Conservation (phyloP, 2,329 filamentous ascomycete species). For the Hymenoscyphus salicellus region DNA sequence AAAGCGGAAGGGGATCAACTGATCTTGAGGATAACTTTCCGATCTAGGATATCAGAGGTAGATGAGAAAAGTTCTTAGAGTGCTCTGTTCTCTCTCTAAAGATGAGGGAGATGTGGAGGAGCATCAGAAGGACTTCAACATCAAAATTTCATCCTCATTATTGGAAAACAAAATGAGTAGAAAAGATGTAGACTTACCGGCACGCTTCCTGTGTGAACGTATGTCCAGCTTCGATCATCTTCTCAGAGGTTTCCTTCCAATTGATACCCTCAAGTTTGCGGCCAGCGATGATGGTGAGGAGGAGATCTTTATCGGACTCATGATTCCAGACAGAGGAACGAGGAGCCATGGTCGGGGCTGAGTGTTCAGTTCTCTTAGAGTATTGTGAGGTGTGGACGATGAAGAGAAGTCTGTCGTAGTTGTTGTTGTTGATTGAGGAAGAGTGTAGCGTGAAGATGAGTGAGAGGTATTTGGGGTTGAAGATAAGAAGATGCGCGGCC, state of each 20-base stretch:
- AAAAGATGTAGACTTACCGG: constrained; percentile 26
- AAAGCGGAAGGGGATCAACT: neutral
- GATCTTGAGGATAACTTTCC: neutral
- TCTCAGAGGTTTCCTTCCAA: constrained; percentile 26
- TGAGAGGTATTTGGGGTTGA: neutral
- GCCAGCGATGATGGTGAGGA: constrained; percentile 32
- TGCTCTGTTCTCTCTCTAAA: neutral
- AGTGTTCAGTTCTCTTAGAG: neutral
- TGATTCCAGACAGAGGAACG: constrained; percentile 26
- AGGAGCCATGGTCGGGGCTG: constrained; percentile 17
- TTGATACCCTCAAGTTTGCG: constrained; percentile 26
- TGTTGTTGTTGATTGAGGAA: neutral
- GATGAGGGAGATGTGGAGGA: neutral
- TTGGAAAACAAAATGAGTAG: neutral
- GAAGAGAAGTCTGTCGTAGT: neutral
- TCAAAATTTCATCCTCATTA: neutral
- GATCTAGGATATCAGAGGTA: neutral
- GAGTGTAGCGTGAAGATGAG: neutral
- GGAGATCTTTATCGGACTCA: constrained; percentile 31
- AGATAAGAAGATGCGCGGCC: neutral
- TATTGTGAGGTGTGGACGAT: constrained; percentile 1
- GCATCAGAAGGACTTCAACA: neutral
- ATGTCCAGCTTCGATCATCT: constrained; percentile 27
- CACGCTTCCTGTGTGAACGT: constrained; percentile 33
- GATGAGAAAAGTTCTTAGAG: neutral